Evolutionary conservation across 1,284 basidiomycete genomes (phyloP).

Genomic region (Sphaerobolus stellatus): DNA sequence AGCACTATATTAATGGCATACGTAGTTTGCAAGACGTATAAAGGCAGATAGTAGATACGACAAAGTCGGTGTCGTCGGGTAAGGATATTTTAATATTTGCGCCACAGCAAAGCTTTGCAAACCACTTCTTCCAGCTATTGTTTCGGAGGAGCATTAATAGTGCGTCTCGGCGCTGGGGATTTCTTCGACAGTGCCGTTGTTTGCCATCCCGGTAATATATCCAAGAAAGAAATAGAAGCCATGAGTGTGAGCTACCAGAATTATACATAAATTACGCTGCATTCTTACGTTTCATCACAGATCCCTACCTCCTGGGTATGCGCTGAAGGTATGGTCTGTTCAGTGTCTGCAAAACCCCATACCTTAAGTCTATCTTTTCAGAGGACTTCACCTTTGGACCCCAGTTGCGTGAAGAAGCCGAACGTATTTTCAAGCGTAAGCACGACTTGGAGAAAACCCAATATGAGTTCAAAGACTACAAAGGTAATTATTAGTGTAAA

Average conservation of each 20-base stretch:
- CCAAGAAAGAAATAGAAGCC: constrained; percentile 37
- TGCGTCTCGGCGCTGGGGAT: constrained; percentile 41
- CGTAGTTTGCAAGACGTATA: constrained; percentile 50
- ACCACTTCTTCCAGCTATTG: constrained; percentile 47
- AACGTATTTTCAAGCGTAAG: constrained; percentile 47
- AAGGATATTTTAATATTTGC: constrained; percentile 15
- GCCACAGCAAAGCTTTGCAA: background rate
- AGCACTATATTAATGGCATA: background rate
- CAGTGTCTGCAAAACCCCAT: background rate
- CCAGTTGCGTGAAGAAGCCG: constrained; percentile 38
- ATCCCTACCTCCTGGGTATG: constrained; percentile 53
- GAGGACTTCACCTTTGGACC: constrained; percentile 51
- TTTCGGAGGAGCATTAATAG: constrained; percentile 50
- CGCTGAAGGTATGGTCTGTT: constrained; percentile 46
- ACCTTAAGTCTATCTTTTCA: constrained; percentile 21
- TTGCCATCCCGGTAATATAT: constrained; percentile 52
- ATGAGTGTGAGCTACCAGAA: constrained; percentile 39
- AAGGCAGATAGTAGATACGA: constrained; percentile 53
- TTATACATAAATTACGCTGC: background rate
- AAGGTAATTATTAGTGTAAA: constrained; percentile 37
- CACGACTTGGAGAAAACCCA: constrained; percentile 37
- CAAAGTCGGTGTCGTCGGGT: constrained; percentile 63
- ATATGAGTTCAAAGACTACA: constrained; percentile 57
- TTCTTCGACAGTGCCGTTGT: constrained; percentile 52
- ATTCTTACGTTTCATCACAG: constrained; percentile 4